Base-by-base conservation (phyloP, 371 early-diverging fungal genomes). In the Cokeromyces recurvatus region DNA sequence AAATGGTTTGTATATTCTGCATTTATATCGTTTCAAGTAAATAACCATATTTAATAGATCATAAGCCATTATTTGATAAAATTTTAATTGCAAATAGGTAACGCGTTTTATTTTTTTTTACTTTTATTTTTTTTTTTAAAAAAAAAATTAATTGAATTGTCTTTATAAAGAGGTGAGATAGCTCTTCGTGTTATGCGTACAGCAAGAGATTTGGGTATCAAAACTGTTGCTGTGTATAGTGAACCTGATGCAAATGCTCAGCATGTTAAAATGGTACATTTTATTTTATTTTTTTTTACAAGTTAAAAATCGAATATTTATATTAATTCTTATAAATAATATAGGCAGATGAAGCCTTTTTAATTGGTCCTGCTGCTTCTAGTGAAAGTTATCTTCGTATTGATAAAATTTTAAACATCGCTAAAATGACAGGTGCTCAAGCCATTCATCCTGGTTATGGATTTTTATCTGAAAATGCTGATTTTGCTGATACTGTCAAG, bases 381-480 rank as follows among this genome's bases (percentile, higher is more conserved):
- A 66, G 79, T 32, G 78, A 92, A 56, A 89, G 89, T 65, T 98
- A 97, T 77, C 73, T 95, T 32, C 81, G 81, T 53, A 83, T 87
- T 22, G 82, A 87, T 43, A 86, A 86, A 51, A 97, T 99, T 35
- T 71, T 96, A 36, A 75, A 87, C 4, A 87, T 90, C 5, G 90
- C 92, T 34, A 79, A 79, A 46, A 57, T 74, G 51, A 87, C 88
- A 35, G 92, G 94, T 19, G 86, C 94, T 35, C 90, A 91, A 78
- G 95, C 94, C 22, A 87, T 97, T 38, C 96, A 97, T 62, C 95
- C 95, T 1, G 94, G 94, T 22, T 95, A 94, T 58, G 94, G 94
- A 32, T 98, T 94, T 78, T 81, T 96, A 51, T 95, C 95, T 6
- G 99, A 99, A 66, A 97, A 97, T 74, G 82, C 89, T 8, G 80